phyloP scores from a whole-genome alignment of 192 early-diverging fungal species.

The Umbelopsis sp. region DNA sequence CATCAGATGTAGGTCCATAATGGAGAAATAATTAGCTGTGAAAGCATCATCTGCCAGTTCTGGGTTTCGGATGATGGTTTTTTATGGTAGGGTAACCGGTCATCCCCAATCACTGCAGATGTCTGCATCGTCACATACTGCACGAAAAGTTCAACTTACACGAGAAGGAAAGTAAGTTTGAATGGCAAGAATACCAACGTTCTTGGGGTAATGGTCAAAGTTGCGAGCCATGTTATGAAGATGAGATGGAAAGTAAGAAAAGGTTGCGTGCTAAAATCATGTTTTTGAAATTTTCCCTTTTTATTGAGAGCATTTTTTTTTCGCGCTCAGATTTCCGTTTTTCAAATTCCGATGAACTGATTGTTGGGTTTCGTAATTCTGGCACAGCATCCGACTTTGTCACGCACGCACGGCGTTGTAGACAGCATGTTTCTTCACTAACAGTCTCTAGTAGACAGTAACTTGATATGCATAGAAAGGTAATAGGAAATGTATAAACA shows the following conservation, averaged over 20 bases:
- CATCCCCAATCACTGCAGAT: too few relatives aligned
- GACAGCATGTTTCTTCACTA: slow-evolving; percentile 1
- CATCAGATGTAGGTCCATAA: slow-evolving; percentile 7
- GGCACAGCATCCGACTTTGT: slow-evolving; percentile 6
- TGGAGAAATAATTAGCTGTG: not conserved
- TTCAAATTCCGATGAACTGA: slow-evolving; percentile 19
- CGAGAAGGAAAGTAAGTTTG: slow-evolving; percentile 53
- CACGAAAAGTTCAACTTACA: slow-evolving; percentile 41
- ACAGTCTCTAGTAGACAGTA: not conserved
- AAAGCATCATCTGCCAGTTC: slow-evolving; percentile 20
- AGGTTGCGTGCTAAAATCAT: not conserved
- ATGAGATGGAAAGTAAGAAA: slow-evolving; percentile 16
- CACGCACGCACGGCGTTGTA: not conserved
- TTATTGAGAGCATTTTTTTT: slow-evolving; percentile 5
- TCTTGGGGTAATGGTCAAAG: slow-evolving; percentile 40
- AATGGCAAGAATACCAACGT: slow-evolving; percentile 49
- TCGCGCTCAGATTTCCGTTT: not conserved
- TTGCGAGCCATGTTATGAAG: slow-evolving; percentile 5
- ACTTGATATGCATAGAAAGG: not conserved
- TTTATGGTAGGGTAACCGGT: not conserved
- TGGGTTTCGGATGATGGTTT: slow-evolving; percentile 26
- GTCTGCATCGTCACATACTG: too few relatives aligned
- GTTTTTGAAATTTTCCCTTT: not conserved
- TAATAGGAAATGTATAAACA: not conserved
- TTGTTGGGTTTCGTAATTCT: slow-evolving; percentile 13